Percentiles rank a stretch among this genome's conserved stretches.
These are phyloP conservation scores for Mycena albidolilacea DNA, from an alignment of 768 basidiomycete species.

Conservation along the genomic window DNA sequence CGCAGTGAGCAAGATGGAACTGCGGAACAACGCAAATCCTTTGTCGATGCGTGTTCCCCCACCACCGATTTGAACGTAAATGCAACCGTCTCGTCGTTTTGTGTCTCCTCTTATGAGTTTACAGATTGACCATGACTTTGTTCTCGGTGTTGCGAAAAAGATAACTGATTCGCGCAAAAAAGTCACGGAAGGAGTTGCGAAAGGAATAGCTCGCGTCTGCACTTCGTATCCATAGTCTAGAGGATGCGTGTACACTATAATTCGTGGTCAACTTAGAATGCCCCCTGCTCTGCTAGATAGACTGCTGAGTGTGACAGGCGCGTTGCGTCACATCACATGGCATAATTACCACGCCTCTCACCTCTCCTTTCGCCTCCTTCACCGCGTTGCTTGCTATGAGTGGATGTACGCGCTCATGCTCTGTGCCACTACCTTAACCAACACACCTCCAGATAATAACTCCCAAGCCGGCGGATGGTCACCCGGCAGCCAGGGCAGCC, in stretches of 20 bases:
- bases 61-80: constrained; percentile 54
- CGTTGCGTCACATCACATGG: constrained; percentile 23
- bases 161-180: constrained; percentile 80
- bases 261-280: neutral
- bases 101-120: constrained; percentile 15
- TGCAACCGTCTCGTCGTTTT: neutral
- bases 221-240: constrained; percentile 50
- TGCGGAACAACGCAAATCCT: constrained; percentile 64
- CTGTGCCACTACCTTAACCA: neutral
- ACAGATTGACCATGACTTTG: constrained; percentile 77
- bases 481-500: constrained; percentile 73
- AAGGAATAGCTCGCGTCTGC: constrained; percentile 73
- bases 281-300: neutral
- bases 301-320: neutral
- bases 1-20: constrained; percentile 67
- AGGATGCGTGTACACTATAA: neutral
- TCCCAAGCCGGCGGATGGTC: constrained; percentile 65
- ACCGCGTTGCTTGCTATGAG: neutral
- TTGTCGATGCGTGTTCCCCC: constrained; percentile 64
- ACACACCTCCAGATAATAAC: constrained; percentile 53
- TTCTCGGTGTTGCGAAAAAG: constrained; percentile 73
- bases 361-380: neutral
- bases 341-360: neutral
- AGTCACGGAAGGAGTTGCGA: constrained; percentile 78
- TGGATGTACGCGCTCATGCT: constrained; percentile 45